These are phyloP conservation scores for Coemansia sp. DNA, from an alignment of 192 early-diverging fungal species.

Conservation along the genomic window DNA sequence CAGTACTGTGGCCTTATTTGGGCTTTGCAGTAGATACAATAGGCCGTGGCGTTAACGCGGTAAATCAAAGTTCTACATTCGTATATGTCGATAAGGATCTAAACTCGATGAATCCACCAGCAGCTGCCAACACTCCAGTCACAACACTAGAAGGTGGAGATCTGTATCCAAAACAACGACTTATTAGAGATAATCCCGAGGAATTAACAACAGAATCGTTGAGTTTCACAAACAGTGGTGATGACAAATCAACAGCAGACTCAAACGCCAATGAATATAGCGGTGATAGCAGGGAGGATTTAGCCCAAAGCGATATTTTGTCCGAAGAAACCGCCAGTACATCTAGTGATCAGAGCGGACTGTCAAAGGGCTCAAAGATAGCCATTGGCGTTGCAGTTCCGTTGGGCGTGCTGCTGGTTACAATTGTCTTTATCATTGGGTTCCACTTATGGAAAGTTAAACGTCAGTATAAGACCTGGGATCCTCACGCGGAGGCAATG, in stretches of 20 bases:
- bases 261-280: no score
- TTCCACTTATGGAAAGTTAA: constrained; percentile 2
- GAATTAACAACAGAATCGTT: background rate
- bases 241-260: no score
- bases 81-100: background rate
- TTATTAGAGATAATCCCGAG: background rate
- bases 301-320: background rate
- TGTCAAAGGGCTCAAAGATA: constrained; percentile 1
- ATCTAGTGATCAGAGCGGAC: background rate
- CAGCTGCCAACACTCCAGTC: background rate
- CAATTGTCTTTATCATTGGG: background rate
- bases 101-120: background rate
- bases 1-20: constrained; percentile 17
- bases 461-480: constrained; percentile 7
- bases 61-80: background rate
- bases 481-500: constrained; percentile 1
- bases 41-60: background rate
- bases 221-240: no score
- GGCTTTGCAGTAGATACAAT: constrained; percentile 2
- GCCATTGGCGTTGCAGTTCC: constrained; percentile 5
- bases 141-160: background rate
- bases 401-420: background rate
- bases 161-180: background rate
- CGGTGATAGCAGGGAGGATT: background rate
- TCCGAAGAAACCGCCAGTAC: no score